Percentiles rank a stretch among this genome's conserved stretches.
Conservation (phyloP, 1,284 basidiomycete species). For the Sparassis latifolia region DNA sequence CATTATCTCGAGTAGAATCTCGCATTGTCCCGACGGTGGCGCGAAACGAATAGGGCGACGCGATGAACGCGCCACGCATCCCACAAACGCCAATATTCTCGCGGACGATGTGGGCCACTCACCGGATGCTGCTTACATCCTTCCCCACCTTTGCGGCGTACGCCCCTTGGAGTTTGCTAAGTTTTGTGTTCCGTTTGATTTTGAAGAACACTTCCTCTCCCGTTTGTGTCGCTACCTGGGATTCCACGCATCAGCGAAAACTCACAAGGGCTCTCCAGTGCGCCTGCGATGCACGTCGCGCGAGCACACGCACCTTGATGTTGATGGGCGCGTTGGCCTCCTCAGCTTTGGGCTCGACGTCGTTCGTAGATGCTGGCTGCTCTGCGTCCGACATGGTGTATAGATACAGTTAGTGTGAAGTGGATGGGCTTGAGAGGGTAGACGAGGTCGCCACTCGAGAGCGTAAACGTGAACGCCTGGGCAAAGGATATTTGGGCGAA, state of each 20-base stretch:
- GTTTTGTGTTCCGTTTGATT: constrained; percentile 92
- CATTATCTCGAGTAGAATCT: not conserved
- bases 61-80: not conserved
- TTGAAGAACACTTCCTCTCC: constrained; percentile 97
- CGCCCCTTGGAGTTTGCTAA: constrained; percentile 89
- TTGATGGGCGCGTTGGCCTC: constrained; percentile 72
- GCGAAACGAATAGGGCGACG: too few species aligned
- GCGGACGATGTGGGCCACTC: constrained; percentile 23
- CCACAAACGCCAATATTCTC: not conserved
- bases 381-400: constrained; percentile 61
- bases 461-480: not conserved
- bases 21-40: not conserved
- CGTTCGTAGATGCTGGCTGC: constrained; percentile 34
- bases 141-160: constrained; percentile 94
- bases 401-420: not conserved
- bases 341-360: constrained; percentile 52
- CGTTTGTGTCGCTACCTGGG: constrained; percentile 65
- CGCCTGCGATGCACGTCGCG: not conserved
- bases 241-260: not conserved
- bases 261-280: not conserved
- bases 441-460: not conserved
- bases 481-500: not conserved
- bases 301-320: constrained; percentile 58
- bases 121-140: constrained; percentile 83
- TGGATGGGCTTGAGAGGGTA: not conserved